Base-by-base conservation (phyloP, 768 basidiomycete genomes). In the Lactarius pseudohatsudake region DNA sequence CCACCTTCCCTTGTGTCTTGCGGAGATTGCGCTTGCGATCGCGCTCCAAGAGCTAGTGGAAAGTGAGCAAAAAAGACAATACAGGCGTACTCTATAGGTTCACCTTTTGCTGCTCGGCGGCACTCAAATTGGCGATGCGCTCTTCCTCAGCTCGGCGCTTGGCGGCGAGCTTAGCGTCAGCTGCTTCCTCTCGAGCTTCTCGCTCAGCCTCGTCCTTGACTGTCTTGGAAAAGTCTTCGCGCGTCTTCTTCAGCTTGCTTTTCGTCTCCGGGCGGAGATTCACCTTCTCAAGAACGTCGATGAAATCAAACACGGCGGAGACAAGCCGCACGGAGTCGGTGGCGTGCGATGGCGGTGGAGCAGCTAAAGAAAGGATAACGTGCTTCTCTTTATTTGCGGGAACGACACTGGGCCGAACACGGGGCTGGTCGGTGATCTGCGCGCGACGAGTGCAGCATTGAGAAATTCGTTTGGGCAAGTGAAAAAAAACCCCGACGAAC, bases 31-130 rank as follows among this genome's bases (percentile, higher is more conserved):
- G 88, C 75, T 90, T 92, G 66, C 87, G 88, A 72, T 92, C 91
- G 69, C 88, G 88, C 59, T 93, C 92, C 64, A 91, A 78, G 68
- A 82, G 75, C 87, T 90, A 64, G 0, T 40, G 66, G 18, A 22
- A 45, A 41, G 40, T 61, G n/a, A 66, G 34, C 10, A 26, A 26
- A 43, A 28, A 38, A 26, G 18, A 65, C 56, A 43, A 58, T 30
- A 38, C 50, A 34, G 16, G 57, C 40, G 47, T 70, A 56, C 71
- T 62, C 71, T 62, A 13, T 55, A 28, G 13, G 68, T 74, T 57
- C 60, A 87, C 90, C 86, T 94, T 94, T 80, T 88, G 86, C 79
- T 94, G 92, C 71, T 94, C 91, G 22, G 86, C 82, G 36, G 91
- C 82, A 72, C 88, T 89, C 63, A 94, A 82, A 72, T 85, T 87